Conservation (phyloP, 1,284 basidiomycete species). For the Apiotrichum porosum region DNA sequence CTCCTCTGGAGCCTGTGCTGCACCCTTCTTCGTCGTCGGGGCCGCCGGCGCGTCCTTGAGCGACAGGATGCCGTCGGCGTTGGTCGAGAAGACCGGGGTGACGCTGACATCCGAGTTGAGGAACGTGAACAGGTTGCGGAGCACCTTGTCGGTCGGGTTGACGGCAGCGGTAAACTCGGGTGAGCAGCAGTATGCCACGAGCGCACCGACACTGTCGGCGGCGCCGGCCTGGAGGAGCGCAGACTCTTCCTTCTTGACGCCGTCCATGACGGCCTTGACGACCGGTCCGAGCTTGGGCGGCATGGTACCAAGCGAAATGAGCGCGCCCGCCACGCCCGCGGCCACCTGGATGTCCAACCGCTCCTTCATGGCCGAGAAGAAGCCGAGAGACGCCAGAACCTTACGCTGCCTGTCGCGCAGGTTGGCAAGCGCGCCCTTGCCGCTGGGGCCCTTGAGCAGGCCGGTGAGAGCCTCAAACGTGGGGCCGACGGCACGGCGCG, state of each 20-base stretch:
- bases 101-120: constrained; percentile 85
- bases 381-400: constrained; percentile 70
- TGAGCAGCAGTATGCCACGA: constrained; percentile 79
- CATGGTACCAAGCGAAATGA: constrained; percentile 75
- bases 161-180: constrained; percentile 55
- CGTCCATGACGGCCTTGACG: constrained; percentile 96
- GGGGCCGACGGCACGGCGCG: constrained; percentile 63
- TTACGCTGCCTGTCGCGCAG: constrained; percentile 74
- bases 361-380: constrained; percentile 76
- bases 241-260: constrained; percentile 95
- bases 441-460: constrained; percentile 59
- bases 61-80: constrained; percentile 72
- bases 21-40: constrained; percentile 49
- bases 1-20: constrained; percentile 33
- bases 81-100: constrained; percentile 76
- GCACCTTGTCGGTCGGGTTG: constrained; percentile 81
- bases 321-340: constrained; percentile 83
- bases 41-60: constrained; percentile 54
- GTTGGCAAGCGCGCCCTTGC: constrained; percentile 68
- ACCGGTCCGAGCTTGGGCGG: constrained; percentile 94
- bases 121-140: constrained; percentile 96
- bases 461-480: constrained; percentile 64
- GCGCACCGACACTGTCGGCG: constrained; percentile 76
- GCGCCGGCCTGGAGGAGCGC: constrained; percentile 83
- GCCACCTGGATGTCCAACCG: constrained; percentile 83